These are phyloP conservation scores for Rhizophagus prolifer DNA, from an alignment of 192 early-diverging fungal species.

Conservation along the genomic window DNA sequence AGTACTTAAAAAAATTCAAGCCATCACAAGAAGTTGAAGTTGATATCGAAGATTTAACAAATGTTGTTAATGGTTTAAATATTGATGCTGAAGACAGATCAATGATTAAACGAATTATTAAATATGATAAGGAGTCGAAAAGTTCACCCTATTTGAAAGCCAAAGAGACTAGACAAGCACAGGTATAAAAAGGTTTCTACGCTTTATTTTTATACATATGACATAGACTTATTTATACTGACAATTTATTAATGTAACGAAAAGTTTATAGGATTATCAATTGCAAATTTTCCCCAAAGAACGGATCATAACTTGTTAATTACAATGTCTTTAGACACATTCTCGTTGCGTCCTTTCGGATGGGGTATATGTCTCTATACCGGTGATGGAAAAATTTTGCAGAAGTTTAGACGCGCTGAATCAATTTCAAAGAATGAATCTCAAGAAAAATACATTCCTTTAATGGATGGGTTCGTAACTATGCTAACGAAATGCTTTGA, in stretches of 20 bases:
- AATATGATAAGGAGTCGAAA: not conserved
- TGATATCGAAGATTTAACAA: conserved; percentile 11
- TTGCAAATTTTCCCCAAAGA: not conserved
- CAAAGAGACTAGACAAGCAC: not conserved
- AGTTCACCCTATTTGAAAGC: conserved; percentile 12
- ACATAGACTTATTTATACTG: not conserved
- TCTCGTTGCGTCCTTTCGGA: not conserved
- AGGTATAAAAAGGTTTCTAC: not conserved
- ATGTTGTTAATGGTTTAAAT: not conserved
- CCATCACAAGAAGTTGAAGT: not conserved
- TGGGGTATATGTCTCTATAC: conserved; percentile 22
- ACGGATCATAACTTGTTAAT: conserved; percentile 28
- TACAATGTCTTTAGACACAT: conserved; percentile 23
- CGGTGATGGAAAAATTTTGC: not conserved
- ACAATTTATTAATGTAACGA: not conserved
- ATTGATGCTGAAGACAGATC: not conserved
- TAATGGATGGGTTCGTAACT: conserved; percentile 25
- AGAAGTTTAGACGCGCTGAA: not conserved
- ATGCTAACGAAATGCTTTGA: not conserved
- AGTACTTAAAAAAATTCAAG: not conserved
- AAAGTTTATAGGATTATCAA: not conserved
- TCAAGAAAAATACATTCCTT: not conserved
- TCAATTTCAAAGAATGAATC: conserved; percentile 1
- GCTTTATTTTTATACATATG: not conserved
- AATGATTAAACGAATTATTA: not conserved